These are phyloP conservation scores for Xenoacremonium recifei DNA, from an alignment of 2,329 filamentous ascomycete species.

Conservation along the genomic window DNA sequence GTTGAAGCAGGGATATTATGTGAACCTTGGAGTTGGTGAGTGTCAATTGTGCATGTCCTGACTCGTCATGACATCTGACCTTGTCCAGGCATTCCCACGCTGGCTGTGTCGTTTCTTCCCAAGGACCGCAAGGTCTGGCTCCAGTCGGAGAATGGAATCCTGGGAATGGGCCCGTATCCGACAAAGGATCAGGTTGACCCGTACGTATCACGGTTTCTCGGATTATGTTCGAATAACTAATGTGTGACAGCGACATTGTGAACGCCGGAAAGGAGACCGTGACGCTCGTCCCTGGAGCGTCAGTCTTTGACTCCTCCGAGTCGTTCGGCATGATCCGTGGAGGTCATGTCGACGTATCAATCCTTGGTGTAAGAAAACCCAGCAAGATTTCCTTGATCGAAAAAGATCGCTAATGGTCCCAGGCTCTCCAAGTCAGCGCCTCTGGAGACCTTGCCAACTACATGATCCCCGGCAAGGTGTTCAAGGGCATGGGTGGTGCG, in stretches of 20 bases:
- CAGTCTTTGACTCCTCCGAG: constrained; percentile 76
- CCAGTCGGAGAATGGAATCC: constrained; percentile 82
- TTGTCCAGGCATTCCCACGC: constrained; percentile 68
- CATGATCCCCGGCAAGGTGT: constrained; percentile 85
- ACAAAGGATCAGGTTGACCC: constrained; percentile 69
- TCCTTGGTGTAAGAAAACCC: constrained; percentile 59
- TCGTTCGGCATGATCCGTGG: constrained; percentile 87
- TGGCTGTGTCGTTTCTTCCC: constrained; percentile 76
- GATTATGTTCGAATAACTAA: not conserved
- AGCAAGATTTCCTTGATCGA: not conserved
- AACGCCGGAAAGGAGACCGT: constrained; percentile 89
- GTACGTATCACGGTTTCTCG: constrained; percentile 26
- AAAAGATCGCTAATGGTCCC: not conserved
- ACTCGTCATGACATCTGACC: not conserved
- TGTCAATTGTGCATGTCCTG: not conserved
- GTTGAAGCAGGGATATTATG: constrained; percentile 76
- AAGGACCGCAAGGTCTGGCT: constrained; percentile 72
- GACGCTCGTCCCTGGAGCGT: constrained; percentile 72
- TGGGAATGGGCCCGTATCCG: constrained; percentile 82
- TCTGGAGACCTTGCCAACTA: constrained; percentile 82
- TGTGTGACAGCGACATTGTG: constrained; percentile 60
- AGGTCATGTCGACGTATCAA: constrained; percentile 80
- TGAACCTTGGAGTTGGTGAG: constrained; percentile 71
- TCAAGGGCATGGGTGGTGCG: constrained; percentile 83
- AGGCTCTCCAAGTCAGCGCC: constrained; percentile 75